Evolutionary conservation across 208 protist genomes (phyloP).

Genomic region (Trypanosoma scelopori): DNA sequence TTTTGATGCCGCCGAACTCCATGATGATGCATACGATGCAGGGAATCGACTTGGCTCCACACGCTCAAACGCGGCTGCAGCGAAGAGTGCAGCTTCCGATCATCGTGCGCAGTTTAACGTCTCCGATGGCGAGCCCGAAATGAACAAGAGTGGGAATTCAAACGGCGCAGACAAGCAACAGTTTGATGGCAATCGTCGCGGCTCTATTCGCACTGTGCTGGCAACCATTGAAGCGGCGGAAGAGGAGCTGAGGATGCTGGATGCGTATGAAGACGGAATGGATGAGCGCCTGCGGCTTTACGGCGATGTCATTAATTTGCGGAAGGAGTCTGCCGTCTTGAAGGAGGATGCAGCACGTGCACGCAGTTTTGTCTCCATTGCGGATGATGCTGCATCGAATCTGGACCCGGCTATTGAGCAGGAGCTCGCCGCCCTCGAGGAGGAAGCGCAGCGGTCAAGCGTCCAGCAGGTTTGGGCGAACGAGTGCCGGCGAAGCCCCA

Average conservation of each 20-base stretch:
- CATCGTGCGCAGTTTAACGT: constrained; percentile 16
- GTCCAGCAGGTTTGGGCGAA: constrained; percentile 12
- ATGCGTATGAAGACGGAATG: constrained; percentile 20
- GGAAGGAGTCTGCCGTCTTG: constrained; percentile 66
- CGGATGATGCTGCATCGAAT: constrained; percentile 26
- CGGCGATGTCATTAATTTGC: constrained; percentile 61
- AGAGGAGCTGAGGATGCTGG: constrained; percentile 5
- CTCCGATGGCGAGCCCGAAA: not conserved
- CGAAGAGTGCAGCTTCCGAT: constrained; percentile 30
- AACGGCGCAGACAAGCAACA: not conserved
- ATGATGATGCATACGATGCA: constrained; percentile 2
- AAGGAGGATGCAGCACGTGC: constrained; percentile 57
- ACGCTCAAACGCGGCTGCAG: constrained; percentile 37
- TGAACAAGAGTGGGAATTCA: not conserved
- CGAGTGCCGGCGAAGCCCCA: constrained; percentile 25
- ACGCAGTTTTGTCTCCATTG: constrained; percentile 41
- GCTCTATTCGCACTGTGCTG: constrained; percentile 7
- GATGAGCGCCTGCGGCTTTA: constrained; percentile 69
- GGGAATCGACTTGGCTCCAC: constrained; percentile 26
- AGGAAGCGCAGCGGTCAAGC: constrained; percentile 37
- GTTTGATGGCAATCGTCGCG: not conserved
- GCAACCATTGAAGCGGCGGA: constrained; percentile 17
- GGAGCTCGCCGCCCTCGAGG: constrained; percentile 54
- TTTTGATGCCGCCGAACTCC: not conserved
- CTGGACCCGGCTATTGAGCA: constrained; percentile 51